Base-by-base conservation (phyloP, 352 stramenopile genomes). In the Phytopythium montanum region DNA sequence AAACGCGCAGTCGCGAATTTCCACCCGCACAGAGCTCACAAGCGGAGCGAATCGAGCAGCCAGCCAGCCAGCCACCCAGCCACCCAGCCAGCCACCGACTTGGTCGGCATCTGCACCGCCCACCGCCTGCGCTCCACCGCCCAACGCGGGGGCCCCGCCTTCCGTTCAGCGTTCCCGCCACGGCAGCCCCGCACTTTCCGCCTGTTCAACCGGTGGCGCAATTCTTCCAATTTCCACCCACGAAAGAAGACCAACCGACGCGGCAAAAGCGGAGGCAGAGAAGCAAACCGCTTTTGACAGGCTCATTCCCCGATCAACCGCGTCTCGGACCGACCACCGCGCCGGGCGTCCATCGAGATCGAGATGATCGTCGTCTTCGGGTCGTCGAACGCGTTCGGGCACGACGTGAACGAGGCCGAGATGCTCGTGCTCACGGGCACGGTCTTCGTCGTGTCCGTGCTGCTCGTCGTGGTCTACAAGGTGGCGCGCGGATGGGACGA, bases 381-480 rank as follows among this genome's bases (percentile, higher is more conserved):
- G 57, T 88, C 76, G 65, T 81, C 76, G 36, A 90, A 88, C 66
- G 79, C 76, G 16, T 90, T 90, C 56, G 81, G 81, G 28, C 79
- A 69, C 56, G 81, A 88, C 67, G 65, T 90, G 56, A 84, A 69
- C 69, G 81, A 90, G 61, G 70, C 62, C 44, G 79, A 90, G 62
- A 86, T 87, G 76, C 73, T 88, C 64, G 56, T 88, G 51, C 68
- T 90, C 45, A 65, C 78, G 4, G 75, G 74, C 10, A 90, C 81
- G 7, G 75, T 90, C 38, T 90, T 90, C 55, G 76, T 90, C 48
- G 70, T 88, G 21, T 90, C 81, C 23, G 70, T 90, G 69, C 66
- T 90, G 25, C 69, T 90, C 33, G 81, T 83, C 58, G 62, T 90
- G 29, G 79, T 90, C 31, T 90, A 87, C 73, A 90, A 90, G 65